Evolutionary conservation across 2,329 filamentous ascomycete species (phyloP), one percentile per base, ranked within the genome.

Genomic region (Paecilomyces sp.): DNA sequence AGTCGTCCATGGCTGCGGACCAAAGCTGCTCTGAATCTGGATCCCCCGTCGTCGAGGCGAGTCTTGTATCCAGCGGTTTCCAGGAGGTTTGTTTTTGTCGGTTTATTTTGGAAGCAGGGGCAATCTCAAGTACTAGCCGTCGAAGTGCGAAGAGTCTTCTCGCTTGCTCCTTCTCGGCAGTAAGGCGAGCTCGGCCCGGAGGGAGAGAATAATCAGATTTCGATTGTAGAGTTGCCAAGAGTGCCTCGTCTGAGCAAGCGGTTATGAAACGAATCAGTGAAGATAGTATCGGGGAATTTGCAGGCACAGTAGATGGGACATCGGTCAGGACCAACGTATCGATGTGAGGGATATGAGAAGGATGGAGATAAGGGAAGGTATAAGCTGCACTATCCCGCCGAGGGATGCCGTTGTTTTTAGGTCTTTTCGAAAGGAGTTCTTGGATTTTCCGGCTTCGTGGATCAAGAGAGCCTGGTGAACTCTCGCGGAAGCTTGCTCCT

Each of bases 11-110:
- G 3, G 84, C 83, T 8, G 84, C 84, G 56, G 79, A 76, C 84
- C 84, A 86, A 11, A 87, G 76, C 3, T 79, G 78, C 66, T 86
- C 84, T 3, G 80, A 82, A 65, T 87, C 85, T 8, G 75, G 72
- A 63, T 87, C 84, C 54, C 84, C 83, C 0, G 83, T 86, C 31
- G 81, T 81, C 6, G 83, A 85, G 62, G 79, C 82, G 6, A 76
- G 79, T 8, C 73, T 72, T 53, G 76, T 76, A 47, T 77, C 75
- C 70, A 79, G 80, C 8, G 74, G 68, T 62, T 72, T 74, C 77
- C 77, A 79, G 5, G 69, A 60, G 3, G 66, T 68, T 15, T 68
- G 56, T 12, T 64, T 59, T 1, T 61, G 60, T 0, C 54, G 51
- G 3, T 50, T 61, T 12, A 22, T 52, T 3, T 65, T 69, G 28